These are phyloP conservation scores for Cryphonectria carpinicola DNA, from an alignment of 2,329 filamentous ascomycete genomes.

Conservation along the genomic window DNA sequence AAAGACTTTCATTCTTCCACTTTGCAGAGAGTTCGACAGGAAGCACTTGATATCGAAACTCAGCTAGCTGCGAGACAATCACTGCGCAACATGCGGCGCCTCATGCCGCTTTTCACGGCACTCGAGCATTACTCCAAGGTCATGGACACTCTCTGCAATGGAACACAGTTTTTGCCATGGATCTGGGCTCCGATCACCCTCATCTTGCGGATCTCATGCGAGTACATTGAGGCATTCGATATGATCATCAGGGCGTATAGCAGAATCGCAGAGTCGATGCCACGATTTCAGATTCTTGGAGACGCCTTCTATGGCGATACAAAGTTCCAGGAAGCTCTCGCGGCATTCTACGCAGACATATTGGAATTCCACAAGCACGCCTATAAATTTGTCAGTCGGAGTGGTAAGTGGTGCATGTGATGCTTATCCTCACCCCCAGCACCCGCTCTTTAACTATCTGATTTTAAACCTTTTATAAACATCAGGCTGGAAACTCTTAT, in stretches of 20 bases:
- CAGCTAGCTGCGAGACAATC: conserved; percentile 42
- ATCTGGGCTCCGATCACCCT: conserved; percentile 51
- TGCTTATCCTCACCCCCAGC: neutral
- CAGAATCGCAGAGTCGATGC: conserved; percentile 43
- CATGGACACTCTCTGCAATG: conserved; percentile 50
- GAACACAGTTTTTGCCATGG: conserved; percentile 49
- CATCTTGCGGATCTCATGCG: conserved; percentile 38
- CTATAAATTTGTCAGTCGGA: conserved; percentile 48
- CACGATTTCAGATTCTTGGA: conserved; percentile 43
- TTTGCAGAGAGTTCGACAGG: conserved; percentile 42
- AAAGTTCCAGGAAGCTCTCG: conserved; percentile 46
- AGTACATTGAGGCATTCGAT: conserved; percentile 47
- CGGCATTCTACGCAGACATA: conserved; percentile 52
- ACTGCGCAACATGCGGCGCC: conserved; percentile 48
- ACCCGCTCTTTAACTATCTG: conserved; percentile 23
- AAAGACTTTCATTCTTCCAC: conserved; percentile 37
- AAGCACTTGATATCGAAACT: conserved; percentile 44
- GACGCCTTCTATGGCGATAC: conserved; percentile 36
- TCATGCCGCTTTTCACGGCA: conserved; percentile 46
- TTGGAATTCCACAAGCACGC: conserved; percentile 51
- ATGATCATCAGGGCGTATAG: conserved; percentile 45
- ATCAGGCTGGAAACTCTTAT: conserved; percentile 43
- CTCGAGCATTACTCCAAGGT: conserved; percentile 47
- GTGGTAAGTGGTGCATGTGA: conserved; percentile 31
- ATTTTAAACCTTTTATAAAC: conserved; percentile 29